Conservation (phyloP, 768 basidiomycete species). For the Megacollybia marginata region DNA sequence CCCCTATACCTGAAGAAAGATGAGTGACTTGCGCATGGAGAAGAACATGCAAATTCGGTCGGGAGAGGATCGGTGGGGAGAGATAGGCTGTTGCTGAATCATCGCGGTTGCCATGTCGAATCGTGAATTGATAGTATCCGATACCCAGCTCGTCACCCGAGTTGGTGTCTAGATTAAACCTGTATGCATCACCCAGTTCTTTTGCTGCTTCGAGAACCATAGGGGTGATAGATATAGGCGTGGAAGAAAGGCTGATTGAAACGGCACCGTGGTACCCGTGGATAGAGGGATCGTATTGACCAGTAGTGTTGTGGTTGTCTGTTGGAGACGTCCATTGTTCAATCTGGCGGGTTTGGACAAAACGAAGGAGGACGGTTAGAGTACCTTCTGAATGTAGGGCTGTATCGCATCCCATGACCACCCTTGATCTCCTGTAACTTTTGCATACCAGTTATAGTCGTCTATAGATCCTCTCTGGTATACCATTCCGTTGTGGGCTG, state of each 20-base stretch:
- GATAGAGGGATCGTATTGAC: conserved; percentile 22
- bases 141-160: conserved; percentile 30
- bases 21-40: conserved; percentile 9
- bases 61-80: conserved; percentile 9
- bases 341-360: background rate
- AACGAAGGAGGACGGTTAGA: background rate
- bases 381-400: conserved; percentile 9
- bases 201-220: conserved; percentile 25
- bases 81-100: conserved; percentile 18
- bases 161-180: conserved; percentile 35
- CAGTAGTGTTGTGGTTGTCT: conserved; percentile 3
- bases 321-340: conserved; percentile 10
- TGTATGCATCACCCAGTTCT: conserved; percentile 27
- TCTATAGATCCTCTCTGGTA: conserved; percentile 12
- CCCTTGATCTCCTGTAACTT: conserved; percentile 9
- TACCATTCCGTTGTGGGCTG: conserved; percentile 20
- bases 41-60: conserved; percentile 17
- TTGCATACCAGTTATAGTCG: conserved; percentile 11
- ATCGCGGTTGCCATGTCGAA: conserved; percentile 12
- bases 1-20: background rate
- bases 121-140: conserved; percentile 15
- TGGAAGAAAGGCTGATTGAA: conserved; percentile 18
- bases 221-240: conserved; percentile 18
- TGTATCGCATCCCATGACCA: conserved; percentile 14
- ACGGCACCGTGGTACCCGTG: conserved; percentile 22